Evolutionary conservation across 129 eudicot species (phyloP), one percentile per base, ranked within the genome.

Genomic region (Flaveria bidentis): DNA sequence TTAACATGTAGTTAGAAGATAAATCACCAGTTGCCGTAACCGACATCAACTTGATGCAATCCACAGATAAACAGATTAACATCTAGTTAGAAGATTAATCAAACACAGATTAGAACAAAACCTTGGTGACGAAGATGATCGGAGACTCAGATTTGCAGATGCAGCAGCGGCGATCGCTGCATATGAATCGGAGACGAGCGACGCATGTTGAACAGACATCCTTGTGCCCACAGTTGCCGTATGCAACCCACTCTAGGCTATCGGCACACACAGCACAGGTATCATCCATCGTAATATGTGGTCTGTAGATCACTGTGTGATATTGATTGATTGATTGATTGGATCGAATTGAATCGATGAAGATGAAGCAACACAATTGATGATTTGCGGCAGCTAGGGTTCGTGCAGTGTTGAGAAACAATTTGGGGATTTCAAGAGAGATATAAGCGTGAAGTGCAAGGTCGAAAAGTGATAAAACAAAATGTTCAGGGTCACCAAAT

Each of bases 241-340:
- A 94, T 0, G 99, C 97, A 36, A 94, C 96, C 99, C 99, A 94
- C 84, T 94, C 99, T 30, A 94, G 85, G 77, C 77, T 76, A 9
- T 94, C 99, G 0, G 99, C 99, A 80, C 99, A 94, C 65, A 94
- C 99, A 1, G 99, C 99, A 74, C 99, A 94, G 57, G 86, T 87
- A 83, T 94, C 99, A 51, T 94, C 99, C 99, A 94, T 90, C 4
- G 44, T 65, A 5, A 14, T 62, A 13, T 49, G 49, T 12, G 13
- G 13, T 30, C 12, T 67, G 52, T 46, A 17, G 68, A 68, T 75
- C 76, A 26, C 14, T 56, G 44, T 7, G 11, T 50, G 81, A 22
- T n/a, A n/a, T n/a, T n/a, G 75, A 30, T 72, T 71, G 28, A 46
- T 47, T 13, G n/a, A 33, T 72, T 71, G 28, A 46, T 47, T 13